Base-by-base conservation (phyloP, 495 filamentous ascomycete species). In the Trichoderma erinaceum region DNA sequence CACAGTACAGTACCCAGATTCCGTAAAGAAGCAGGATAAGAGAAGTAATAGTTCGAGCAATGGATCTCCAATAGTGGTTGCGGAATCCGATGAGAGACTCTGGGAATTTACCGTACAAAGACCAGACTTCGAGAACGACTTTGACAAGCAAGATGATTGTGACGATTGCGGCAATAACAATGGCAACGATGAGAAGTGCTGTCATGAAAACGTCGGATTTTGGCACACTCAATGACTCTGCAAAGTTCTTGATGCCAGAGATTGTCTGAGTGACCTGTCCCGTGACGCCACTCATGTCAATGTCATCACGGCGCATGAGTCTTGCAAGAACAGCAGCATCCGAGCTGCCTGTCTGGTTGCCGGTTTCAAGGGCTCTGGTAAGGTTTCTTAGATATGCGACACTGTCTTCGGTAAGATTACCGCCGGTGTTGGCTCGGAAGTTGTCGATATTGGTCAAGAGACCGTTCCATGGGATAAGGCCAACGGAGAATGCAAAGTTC, bases 171-270 rank as follows among this genome's bases (percentile, higher is more conserved):
- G 87, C 95, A 66, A 98, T 83, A 35, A 96, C 84, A 70, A 97
- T 93, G 69, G 91, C 90, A 68, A 95, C 96, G 65, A 98, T 84
- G 64, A 97, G 78, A 1, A 98, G 81, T 7, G 97, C 87, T 0
- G 95, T 97, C 94, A 99, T 96, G 78, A 99, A 99, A 10, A 92
- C 93, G 77, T 98, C 95, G 12, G 90, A 87, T 66, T 90, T 85
- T 10, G 95, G 95, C 67, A 99, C 90, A 67, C 84, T 83, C 27
- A 97, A 82, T 74, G 93, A 83, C 70, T 97, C 86, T 27, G 86
- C 87, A 72, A 90, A 92, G 2, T 83, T 88, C 75, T 92, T 83
- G 66, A 97, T 88, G 63, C 91, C 92, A 15, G 81, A 77, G 21
- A 93, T 86, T 38, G 78, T 78, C 4, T 77, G 71, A 25, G 76